A percentile compares a stretch with the other conserved stretches of the same genome.
Conservation (phyloP, 257 asterid species). For the Nicotiana tabacum region DNA sequence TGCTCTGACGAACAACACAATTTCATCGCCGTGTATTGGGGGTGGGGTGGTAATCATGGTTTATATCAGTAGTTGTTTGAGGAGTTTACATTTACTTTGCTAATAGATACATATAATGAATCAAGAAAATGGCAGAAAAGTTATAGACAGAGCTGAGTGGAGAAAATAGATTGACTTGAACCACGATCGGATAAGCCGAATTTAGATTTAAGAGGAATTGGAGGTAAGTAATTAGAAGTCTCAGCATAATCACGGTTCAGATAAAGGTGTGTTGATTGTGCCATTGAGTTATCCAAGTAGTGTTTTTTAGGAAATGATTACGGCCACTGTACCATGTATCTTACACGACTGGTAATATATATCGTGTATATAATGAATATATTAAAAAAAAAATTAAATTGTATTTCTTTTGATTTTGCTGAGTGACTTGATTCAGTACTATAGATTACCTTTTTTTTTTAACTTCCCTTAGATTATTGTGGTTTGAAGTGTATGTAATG, state of each 20-base stretch:
- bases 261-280: neutral
- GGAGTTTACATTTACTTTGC: neutral
- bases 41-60: neutral
- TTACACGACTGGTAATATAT: neutral
- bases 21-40: neutral
- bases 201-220: neutral
- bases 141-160: neutral
- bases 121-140: neutral
- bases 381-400: neutral
- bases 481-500: conserved; percentile 27
- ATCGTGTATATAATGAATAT: neutral
- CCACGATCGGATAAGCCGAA: neutral
- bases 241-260: neutral
- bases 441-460: neutral
- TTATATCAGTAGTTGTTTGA: neutral
- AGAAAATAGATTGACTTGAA: neutral
- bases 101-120: neutral
- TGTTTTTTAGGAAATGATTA: neutral
- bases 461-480: neutral
- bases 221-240: neutral
- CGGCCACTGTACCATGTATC: neutral
- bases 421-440: neutral
- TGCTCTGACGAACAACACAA: neutral
- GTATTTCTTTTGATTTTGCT: neutral
- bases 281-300: neutral